Base-by-base conservation (phyloP, 2,329 filamentous ascomycete species). In the Coleophoma crateriformis region DNA sequence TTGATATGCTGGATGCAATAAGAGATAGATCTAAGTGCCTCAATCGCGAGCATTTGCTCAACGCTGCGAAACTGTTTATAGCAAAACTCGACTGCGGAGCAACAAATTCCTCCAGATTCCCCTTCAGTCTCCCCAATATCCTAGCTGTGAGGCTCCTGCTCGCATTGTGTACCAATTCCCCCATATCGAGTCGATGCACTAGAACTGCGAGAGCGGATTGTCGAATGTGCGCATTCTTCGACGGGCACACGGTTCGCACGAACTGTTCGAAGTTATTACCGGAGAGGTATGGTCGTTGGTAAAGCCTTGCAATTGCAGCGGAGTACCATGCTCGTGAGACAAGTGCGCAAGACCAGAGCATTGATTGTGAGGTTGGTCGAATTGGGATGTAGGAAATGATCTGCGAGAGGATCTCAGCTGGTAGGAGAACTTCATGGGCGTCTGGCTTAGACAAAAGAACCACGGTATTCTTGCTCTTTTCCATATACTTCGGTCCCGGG, bases 191-290 rank as follows among this genome's bases (percentile, higher is more conserved):
- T 13, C 50, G 46, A 20, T 51, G 57, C 10, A 67, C 64, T 11
- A 66, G 48, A 2, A 54, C 44, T 1, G 63, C 56, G 5, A 67
- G 54, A 2, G 62, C 49, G 7, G 60, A 61, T 39, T 56, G 54
- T 17, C 58, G 58, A n/a, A 66, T 62, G 35, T 65, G 61, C 2
- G 64, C 64, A 54, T 66, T 66, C 48, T 65, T 65, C 32, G 64
- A 65, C 12, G 64, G 64, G 50, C 64, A 67, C 8, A 67, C 54
- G 3, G 64, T 66, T 5, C 35, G 50, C 14, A 66, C 60, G 47
- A 67, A 67, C 37, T 50, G 33, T 15, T 55, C 51, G 54, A 66
- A 66, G 48, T 66, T 65, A 7, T 50, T 46, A 3, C 62, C 61
- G 19, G 48, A 54, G 11, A 67, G 51, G 43, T 57, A 55, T 2